phyloP scores from a whole-genome alignment of 768 basidiomycete genomes.

The Pisolithus microcarpus region DNA sequence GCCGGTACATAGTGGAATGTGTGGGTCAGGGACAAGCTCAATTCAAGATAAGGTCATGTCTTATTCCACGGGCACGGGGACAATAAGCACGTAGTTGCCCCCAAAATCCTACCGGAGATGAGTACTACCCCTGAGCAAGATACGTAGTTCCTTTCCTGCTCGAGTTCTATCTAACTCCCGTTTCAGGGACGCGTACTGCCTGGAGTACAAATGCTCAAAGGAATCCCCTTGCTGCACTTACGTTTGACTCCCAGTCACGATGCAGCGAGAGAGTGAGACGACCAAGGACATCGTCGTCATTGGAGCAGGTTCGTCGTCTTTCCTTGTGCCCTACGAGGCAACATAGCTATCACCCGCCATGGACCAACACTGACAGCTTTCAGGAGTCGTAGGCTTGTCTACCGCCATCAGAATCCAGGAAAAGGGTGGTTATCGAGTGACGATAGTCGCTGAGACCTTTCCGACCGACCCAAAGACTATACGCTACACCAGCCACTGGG shows the following conservation, averaged over 20 bases:
- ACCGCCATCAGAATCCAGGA: conserved; percentile 69
- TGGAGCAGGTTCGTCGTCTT: conserved; percentile 31
- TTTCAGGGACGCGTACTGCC: neutral
- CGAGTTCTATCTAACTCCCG: neutral
- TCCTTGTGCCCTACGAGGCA: neutral
- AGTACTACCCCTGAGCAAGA: no score
- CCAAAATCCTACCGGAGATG: no score
- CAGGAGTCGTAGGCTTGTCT: conserved; percentile 74
- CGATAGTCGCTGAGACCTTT: conserved; percentile 62
- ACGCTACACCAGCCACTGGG: conserved; percentile 77
- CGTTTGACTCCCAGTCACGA: no score
- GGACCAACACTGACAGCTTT: no score
- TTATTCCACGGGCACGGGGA: no score
- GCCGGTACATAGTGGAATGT: no score
- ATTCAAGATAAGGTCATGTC: no score
- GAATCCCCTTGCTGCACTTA: no score
- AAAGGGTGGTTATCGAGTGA: conserved; percentile 52
- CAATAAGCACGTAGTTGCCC: no score
- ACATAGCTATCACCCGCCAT: neutral
- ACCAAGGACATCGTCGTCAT: conserved; percentile 30
- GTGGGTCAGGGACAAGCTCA: no score
- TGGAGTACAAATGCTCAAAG: neutral
- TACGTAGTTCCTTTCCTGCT: no score
- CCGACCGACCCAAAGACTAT: conserved; percentile 70
- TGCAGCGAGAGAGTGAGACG: neutral